Evolutionary conservation across 164 flowering plant genomes (phyloP).

Genomic region (Vitis riparia): DNA sequence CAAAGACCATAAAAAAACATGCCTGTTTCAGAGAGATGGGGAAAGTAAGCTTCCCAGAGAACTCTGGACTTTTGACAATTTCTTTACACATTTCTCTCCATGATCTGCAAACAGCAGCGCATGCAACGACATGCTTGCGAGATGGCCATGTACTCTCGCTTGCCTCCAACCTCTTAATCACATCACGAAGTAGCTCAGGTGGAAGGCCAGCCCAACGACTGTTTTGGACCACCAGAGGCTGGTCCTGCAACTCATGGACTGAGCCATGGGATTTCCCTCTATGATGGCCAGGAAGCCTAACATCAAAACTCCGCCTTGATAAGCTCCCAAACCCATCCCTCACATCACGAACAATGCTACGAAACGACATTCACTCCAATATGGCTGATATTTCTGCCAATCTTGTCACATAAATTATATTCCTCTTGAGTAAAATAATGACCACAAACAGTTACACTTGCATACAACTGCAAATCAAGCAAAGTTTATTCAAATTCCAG

Average conservation of each 20-base stretch:
- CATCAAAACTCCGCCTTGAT: constrained; percentile 82
- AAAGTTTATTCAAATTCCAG: constrained; percentile 15
- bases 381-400: constrained; percentile 4
- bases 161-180: constrained; percentile 81
- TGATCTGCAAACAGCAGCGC: constrained; percentile 85
- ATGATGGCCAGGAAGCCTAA: constrained; percentile 63
- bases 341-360: constrained; percentile 86
- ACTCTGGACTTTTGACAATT: constrained; percentile 73
- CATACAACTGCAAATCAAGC: constrained; percentile 25
- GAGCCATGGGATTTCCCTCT: constrained; percentile 79
- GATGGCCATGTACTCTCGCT: constrained; percentile 91
- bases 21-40: constrained; percentile 94
- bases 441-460: background rate
- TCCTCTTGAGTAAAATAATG: background rate
- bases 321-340: constrained; percentile 92
- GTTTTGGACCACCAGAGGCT: constrained; percentile 51
- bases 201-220: constrained; percentile 91
- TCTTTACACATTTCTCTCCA: constrained; percentile 96
- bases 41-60: constrained; percentile 85
- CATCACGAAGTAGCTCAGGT: constrained; percentile 85
- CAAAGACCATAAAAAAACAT: background rate
- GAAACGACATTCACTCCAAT: constrained; percentile 69
- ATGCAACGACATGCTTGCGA: constrained; percentile 85
- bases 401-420: constrained; percentile 18
- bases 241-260: constrained; percentile 58